Base-by-base conservation (phyloP, 2,329 filamentous ascomycete species). In the Piedraia hortae region DNA sequence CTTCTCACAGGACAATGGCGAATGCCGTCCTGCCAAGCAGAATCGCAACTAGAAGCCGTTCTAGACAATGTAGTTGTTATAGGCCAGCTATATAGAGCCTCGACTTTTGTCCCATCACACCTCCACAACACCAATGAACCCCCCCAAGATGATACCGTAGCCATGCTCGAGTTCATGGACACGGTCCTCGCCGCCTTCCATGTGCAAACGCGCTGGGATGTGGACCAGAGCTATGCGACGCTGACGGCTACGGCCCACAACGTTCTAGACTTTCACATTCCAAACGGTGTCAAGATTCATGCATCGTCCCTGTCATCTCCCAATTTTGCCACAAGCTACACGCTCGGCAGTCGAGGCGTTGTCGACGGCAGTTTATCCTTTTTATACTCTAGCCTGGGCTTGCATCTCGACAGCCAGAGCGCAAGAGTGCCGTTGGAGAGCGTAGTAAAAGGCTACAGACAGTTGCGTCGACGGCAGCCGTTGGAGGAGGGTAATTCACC, bases 341-440 rank as follows among this genome's bases (percentile, higher is more conserved):
- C 75, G 18, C 62, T 97, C 19, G 77, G 78, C 28, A 88, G 70
- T 18, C 61, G 88, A 9, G 85, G 82, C 27, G 59, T 89, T 16
- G 80, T 97, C 22, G 82, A 93, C 49, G 85, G 85, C 42, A 90
- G 78, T n/a, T 62, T 97, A 26, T 89, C 80, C 8, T 97, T 93
- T 48, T 62, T 97, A 24, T 93, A 89, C 52, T 88, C 78, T 21
- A 89, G 77, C 3, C 56, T 85, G 5, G 67, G 77, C 7, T 58
- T 93, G 25, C 50, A 55, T 17, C 54, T 67, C 10, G 48, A 50
- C 31, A 77, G 55, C 45, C 61, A 64, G 45, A 89, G 75, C 34
- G 65, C 68, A 21, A 52, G 60, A 11, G 68, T 91, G 16, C 65
- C 77, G 8, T 53, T 97, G 6, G 68, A 68, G 14, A 59, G 68